Evolutionary conservation across 2,329 filamentous ascomycete genomes (phyloP).

Genomic region (Claviceps africana): DNA sequence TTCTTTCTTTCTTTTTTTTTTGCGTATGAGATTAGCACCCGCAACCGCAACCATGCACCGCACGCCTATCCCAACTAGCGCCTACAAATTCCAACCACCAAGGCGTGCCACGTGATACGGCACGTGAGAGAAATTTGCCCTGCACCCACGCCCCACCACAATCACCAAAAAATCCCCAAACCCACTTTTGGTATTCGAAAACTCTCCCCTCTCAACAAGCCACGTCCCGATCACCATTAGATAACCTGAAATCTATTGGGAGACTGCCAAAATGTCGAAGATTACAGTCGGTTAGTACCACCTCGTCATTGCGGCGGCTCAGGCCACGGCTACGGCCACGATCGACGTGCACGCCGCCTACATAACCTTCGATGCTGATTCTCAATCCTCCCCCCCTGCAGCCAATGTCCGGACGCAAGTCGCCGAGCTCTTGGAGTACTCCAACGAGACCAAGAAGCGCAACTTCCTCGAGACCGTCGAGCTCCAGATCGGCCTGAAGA

Average conservation of each 20-base stretch:
- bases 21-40: background rate
- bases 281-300: constrained; percentile 54
- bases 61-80: background rate
- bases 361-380: constrained; percentile 16
- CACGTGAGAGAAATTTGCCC: constrained; percentile 25
- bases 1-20: background rate
- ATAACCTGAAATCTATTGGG: constrained; percentile 56
- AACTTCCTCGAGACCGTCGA: constrained; percentile 96
- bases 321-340: background rate
- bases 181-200: constrained; percentile 5
- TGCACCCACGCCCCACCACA: constrained; percentile 16
- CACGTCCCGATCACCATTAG: constrained; percentile 53
- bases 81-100: background rate
- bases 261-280: constrained; percentile 82
- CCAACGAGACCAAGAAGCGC: constrained; percentile 84
- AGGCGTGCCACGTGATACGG: constrained; percentile 14
- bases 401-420: constrained; percentile 95
- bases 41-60: background rate
- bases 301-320: background rate
- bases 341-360: background rate
- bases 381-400: constrained; percentile 8
- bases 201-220: constrained; percentile 11
- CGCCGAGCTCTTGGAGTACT: constrained; percentile 88
- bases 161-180: constrained; percentile 13
- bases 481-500: constrained; percentile 89